These are phyloP conservation scores for Athelia psychrophila DNA, from an alignment of 1,284 basidiomycete species.

Conservation along the genomic window DNA sequence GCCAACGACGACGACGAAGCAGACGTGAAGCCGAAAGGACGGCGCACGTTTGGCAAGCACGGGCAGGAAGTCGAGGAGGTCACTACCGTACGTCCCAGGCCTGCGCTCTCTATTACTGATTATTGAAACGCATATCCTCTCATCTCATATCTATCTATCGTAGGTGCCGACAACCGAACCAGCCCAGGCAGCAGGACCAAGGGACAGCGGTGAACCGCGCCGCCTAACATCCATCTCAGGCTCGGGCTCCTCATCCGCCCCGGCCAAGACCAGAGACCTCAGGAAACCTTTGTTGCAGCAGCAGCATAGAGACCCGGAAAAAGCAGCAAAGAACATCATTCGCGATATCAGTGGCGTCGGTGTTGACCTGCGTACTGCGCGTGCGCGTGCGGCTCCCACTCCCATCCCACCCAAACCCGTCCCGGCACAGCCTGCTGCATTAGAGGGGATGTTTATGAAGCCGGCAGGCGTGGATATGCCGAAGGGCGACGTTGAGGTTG, in stretches of 20 bases:
- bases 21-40: slow-evolving; percentile 28
- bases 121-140: slow-evolving; percentile 17
- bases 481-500: neutral
- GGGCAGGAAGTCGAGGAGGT: slow-evolving; percentile 39
- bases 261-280: slow-evolving; percentile 12
- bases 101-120: no score
- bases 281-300: slow-evolving; percentile 11
- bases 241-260: slow-evolving; percentile 7
- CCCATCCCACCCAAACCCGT: slow-evolving; percentile 7
- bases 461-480: slow-evolving; percentile 56
- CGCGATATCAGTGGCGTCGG: slow-evolving; percentile 48
- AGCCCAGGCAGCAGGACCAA: neutral
- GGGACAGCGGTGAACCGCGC: slow-evolving; percentile 12
- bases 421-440: slow-evolving; percentile 8
- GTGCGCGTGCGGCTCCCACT: slow-evolving; percentile 12
- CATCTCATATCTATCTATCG: slow-evolving; percentile 7
- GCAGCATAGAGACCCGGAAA: slow-evolving; percentile 26
- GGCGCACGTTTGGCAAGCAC: slow-evolving; percentile 37
- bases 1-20: no score
- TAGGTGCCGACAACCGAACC: slow-evolving; percentile 1
- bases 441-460: slow-evolving; percentile 39
- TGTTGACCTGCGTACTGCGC: slow-evolving; percentile 31
- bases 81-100: slow-evolving; percentile 20
- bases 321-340: slow-evolving; percentile 48
- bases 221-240: neutral